A percentile compares a stretch with the other conserved stretches of the same genome.
These are phyloP conservation scores for Thamnidium elegans DNA, from an alignment of 192 early-diverging fungal species.

Conservation along the genomic window DNA sequence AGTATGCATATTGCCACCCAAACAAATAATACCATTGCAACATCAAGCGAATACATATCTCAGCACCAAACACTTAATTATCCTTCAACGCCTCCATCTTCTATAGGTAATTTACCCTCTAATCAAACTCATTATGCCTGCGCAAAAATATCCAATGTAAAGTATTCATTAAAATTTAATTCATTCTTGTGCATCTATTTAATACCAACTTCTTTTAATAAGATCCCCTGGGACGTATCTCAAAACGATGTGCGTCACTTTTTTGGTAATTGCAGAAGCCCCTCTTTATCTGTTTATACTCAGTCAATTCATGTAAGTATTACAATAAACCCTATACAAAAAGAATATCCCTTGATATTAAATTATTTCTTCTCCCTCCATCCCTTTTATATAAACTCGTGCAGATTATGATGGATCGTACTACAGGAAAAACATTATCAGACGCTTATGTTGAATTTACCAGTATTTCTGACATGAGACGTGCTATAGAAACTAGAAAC, in stretches of 20 bases:
- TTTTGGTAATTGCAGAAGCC: conserved; percentile 41
- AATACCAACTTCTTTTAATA: not conserved
- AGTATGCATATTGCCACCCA: not conserved
- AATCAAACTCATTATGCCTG: not conserved
- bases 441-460: conserved; percentile 67
- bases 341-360: not conserved
- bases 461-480: conserved; percentile 46
- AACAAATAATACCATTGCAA: not conserved
- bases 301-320: conserved; percentile 55
- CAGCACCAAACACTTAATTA: too few relatives aligned
- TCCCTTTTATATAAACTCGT: conserved; percentile 2
- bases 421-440: conserved; percentile 69
- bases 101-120: not conserved
- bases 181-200: not conserved
- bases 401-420: conserved; percentile 57
- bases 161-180: not conserved
- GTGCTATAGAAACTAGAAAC: conserved; percentile 53
- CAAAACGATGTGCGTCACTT: conserved; percentile 48
- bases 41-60: not conserved
- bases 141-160: conserved; percentile 19
- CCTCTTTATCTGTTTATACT: conserved; percentile 38
- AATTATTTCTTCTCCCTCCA: not conserved
- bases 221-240: conserved; percentile 63
- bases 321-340: conserved; percentile 8
- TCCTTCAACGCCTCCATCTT: not conserved